Conservation (phyloP, 1,284 basidiomycete genomes). For the Chalciporus sp. region DNA sequence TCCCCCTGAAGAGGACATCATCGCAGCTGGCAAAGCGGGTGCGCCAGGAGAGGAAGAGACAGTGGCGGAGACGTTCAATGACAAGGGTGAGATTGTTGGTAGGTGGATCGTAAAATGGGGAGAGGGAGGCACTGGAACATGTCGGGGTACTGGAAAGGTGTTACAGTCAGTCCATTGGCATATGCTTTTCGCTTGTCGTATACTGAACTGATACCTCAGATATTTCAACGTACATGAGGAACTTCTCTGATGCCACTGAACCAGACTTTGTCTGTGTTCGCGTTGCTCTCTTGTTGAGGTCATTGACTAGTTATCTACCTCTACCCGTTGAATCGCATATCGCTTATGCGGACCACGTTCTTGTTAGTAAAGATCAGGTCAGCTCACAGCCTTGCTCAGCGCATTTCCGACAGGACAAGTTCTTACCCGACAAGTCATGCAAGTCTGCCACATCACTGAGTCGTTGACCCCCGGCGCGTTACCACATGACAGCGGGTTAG, state of each 20-base stretch:
- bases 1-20: constrained; percentile 38
- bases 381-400: background rate
- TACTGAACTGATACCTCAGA: constrained; percentile 37
- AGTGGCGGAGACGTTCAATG: constrained; percentile 71
- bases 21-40: constrained; percentile 35
- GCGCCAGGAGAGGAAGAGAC: constrained; percentile 66
- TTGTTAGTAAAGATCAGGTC: background rate
- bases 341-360: background rate
- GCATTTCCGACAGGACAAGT: background rate
- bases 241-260: constrained; percentile 43
- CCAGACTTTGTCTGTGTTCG: background rate
- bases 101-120: constrained; percentile 80
- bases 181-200: background rate
- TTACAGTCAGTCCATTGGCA: constrained; percentile 50
- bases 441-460: background rate
- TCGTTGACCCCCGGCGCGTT: background rate
- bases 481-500: background rate
- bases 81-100: constrained; percentile 66
- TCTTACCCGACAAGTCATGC: too few species aligned
- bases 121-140: constrained; percentile 60
- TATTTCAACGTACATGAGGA: constrained; percentile 88
- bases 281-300: constrained; percentile 1
- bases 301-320: background rate
- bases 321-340: background rate
- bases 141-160: constrained; percentile 60